A percentile compares a stretch with the other conserved stretches of the same genome.
phyloP scores from a whole-genome alignment of 306 rosid species.

The Rosa multiflora region DNA sequence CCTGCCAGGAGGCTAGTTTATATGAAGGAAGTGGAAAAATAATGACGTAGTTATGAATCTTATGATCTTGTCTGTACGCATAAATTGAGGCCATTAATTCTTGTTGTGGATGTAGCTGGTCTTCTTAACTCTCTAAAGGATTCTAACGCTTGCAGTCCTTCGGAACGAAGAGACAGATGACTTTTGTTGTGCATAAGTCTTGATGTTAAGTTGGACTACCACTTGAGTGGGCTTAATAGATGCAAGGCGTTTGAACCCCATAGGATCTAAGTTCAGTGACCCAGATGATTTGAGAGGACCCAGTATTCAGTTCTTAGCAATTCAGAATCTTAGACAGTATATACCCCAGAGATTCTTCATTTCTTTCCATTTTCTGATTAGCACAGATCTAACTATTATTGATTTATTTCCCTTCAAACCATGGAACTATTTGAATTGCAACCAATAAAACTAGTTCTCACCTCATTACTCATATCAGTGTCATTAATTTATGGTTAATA shows the following conservation, averaged over 20 bases:
- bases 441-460: not conserved
- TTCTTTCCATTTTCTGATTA: slow-evolving; percentile 2
- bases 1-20: not conserved
- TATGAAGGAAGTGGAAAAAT: not conserved
- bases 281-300: not conserved
- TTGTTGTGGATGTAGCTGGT: not conserved
- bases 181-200: not conserved
- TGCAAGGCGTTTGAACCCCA: not conserved
- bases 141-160: not conserved
- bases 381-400: not conserved
- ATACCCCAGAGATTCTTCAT: not conserved
- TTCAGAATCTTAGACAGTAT: not conserved
- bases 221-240: not conserved
- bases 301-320: not conserved
- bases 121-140: not conserved
- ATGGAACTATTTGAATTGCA: not conserved
- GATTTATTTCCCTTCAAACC: not conserved
- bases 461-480: not conserved
- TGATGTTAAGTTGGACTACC: not conserved
- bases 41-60: not conserved
- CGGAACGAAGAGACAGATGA: not conserved
- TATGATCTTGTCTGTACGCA: not conserved
- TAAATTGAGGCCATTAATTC: not conserved
- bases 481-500: slow-evolving; percentile 12
- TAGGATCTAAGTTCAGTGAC: not conserved